phyloP scores from a whole-genome alignment of 441 rosid genomes.

The Erodium texanum region DNA sequence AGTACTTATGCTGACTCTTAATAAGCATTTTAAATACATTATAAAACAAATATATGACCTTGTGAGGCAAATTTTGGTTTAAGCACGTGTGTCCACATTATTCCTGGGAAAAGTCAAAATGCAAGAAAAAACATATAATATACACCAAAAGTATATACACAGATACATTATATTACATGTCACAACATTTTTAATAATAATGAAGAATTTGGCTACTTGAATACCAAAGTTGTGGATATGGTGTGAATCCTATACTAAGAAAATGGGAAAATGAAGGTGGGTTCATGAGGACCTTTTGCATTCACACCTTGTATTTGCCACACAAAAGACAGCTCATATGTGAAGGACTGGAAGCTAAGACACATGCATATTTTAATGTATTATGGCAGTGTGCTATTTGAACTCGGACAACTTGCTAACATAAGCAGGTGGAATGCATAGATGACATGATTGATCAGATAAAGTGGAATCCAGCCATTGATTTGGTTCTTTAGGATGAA shows the following conservation, averaged over 20 bases:
- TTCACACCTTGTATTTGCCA: not conserved
- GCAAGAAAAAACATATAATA: not conserved
- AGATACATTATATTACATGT: not conserved
- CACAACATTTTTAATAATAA: not conserved
- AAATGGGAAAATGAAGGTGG: not conserved
- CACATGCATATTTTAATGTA: not conserved
- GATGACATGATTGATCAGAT: constrained; percentile 4
- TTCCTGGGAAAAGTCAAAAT: not conserved
- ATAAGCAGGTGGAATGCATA: not conserved
- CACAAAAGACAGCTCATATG: not conserved
- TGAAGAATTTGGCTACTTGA: not conserved
- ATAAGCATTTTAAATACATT: not conserved
- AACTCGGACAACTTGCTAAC: not conserved
- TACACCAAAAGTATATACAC: not conserved
- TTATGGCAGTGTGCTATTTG: not conserved
- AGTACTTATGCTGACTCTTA: not conserved
- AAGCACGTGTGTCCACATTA: not conserved
- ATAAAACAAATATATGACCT: not conserved
- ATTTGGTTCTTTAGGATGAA: not conserved
- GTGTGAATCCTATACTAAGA: not conserved
- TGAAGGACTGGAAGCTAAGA: not conserved
- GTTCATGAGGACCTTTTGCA: not conserved
- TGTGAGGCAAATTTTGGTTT: not conserved
- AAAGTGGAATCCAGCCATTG: not conserved
- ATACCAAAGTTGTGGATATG: not conserved